Conservation (phyloP, 768 basidiomycete genomes). For the Boletus rubescentipes region DNA sequence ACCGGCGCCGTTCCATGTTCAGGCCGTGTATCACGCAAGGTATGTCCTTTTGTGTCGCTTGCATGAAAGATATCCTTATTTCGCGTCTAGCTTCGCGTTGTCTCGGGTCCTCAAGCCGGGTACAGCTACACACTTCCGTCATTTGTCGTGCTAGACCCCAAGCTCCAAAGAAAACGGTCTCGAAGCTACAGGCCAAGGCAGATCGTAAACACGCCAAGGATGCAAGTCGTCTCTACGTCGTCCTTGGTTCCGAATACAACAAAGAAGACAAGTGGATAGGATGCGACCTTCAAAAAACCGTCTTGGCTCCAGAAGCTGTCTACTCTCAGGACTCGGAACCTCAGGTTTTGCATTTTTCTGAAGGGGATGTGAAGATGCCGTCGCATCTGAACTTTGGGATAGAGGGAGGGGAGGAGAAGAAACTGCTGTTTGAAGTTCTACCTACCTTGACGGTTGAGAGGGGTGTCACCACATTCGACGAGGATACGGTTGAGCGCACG, state of each 20-base stretch:
- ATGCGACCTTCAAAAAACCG: constrained; percentile 61
- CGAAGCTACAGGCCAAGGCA: constrained; percentile 49
- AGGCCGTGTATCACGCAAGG: constrained; percentile 25
- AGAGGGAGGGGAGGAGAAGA: constrained; percentile 47
- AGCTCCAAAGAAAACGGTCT: constrained; percentile 39
- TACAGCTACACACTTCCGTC: constrained; percentile 50
- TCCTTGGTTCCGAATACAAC: constrained; percentile 69
- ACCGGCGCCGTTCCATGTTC: constrained; percentile 23
- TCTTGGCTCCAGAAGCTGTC: constrained; percentile 58
- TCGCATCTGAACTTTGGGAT: constrained; percentile 64
- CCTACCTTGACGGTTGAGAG: constrained; percentile 50
- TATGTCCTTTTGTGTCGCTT: background rate
- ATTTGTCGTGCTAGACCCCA: constrained; percentile 37
- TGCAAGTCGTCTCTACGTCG: constrained; percentile 56
- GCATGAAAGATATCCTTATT: background rate
- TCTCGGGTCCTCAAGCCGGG: constrained; percentile 41
- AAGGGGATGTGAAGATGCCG: constrained; percentile 49
- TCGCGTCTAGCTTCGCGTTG: constrained; percentile 34
- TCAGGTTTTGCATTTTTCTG: constrained; percentile 28
- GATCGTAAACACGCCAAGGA: constrained; percentile 37
- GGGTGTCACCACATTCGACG: constrained; percentile 21
- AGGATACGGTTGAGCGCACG: constrained; percentile 20
- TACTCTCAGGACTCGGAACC: constrained; percentile 19
- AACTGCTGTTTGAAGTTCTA: constrained; percentile 64
- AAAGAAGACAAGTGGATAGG: constrained; percentile 67